Evolutionary conservation across 116 monocot species (phyloP).

Genomic region (Phalaenopsis hybrid): DNA sequence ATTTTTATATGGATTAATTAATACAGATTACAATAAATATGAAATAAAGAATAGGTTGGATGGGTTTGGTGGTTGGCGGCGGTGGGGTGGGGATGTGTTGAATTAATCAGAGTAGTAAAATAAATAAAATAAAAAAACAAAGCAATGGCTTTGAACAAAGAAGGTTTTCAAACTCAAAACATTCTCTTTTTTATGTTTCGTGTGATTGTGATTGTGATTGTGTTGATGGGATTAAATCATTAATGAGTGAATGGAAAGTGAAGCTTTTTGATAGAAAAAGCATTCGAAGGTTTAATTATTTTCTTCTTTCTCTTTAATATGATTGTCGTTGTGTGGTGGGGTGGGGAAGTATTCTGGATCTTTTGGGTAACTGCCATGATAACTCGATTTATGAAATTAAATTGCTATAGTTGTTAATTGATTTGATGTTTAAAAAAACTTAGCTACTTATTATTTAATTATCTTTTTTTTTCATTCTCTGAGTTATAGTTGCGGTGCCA

Average conservation of each 20-base stretch:
- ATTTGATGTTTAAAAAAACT: neutral
- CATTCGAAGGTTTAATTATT: neutral
- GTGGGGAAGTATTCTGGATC: neutral
- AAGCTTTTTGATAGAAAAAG: neutral
- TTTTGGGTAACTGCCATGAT: neutral
- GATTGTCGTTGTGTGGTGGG: too few relatives aligned
- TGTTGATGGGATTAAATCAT: neutral
- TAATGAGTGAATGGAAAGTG: neutral
- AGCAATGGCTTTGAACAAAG: neutral
- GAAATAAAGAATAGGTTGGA: neutral
- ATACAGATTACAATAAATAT: too few relatives aligned
- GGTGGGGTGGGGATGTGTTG: neutral
- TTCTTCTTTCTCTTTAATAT: neutral
- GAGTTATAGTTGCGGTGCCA: neutral
- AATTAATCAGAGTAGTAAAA: neutral
- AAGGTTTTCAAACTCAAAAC: neutral
- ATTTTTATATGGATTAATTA: too few relatives aligned
- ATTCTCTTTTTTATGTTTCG: neutral
- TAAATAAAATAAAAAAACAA: neutral
- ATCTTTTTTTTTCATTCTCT: neutral
- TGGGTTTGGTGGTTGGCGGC: neutral
- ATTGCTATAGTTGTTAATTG: neutral
- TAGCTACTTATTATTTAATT: neutral
- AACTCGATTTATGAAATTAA: neutral
- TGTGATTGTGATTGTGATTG: neutral